Percentiles rank a stretch among this genome's conserved stretches.
Evolutionary conservation across 805 yeast species (phyloP).

Genomic region (Maudiozyma turicensis): DNA sequence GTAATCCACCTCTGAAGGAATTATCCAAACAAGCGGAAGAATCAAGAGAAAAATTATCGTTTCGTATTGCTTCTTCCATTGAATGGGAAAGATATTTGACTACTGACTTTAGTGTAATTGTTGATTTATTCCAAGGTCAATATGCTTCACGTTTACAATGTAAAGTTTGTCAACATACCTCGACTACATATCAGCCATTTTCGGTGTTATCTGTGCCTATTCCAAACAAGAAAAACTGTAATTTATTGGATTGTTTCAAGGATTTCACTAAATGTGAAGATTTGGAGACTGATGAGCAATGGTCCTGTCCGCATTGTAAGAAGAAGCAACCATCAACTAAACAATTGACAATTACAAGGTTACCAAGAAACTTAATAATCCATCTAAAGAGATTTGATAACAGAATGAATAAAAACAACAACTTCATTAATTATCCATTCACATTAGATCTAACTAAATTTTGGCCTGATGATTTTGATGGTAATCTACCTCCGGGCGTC

Average conservation of each 20-base stretch:
- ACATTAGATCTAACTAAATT: slow-evolving; percentile 57
- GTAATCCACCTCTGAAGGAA: slow-evolving; percentile 43
- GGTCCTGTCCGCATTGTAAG: slow-evolving; percentile 78
- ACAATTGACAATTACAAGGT: slow-evolving; percentile 59
- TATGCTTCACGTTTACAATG: slow-evolving; percentile 71
- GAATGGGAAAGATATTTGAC: slow-evolving; percentile 90
- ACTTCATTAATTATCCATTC: slow-evolving; percentile 59
- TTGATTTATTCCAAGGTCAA: slow-evolving; percentile 84
- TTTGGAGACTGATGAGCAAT: slow-evolving; percentile 69
- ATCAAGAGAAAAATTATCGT: slow-evolving; percentile 59
- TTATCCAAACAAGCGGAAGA: slow-evolving; percentile 64
- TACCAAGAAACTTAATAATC: slow-evolving; percentile 69
- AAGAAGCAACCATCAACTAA: slow-evolving; percentile 56
- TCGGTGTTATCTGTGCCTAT: slow-evolving; percentile 74
- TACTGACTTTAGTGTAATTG: slow-evolving; percentile 71
- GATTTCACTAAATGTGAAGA: slow-evolving; percentile 71
- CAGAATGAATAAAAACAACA: slow-evolving; percentile 43
- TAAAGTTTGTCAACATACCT: slow-evolving; percentile 59
- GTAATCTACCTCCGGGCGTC: slow-evolving; percentile 19
- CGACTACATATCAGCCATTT: slow-evolving; percentile 82
- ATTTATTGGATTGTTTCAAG: slow-evolving; percentile 58
- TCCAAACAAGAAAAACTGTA: slow-evolving; percentile 36
- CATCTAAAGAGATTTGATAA: slow-evolving; percentile 75
- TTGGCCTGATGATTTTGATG: slow-evolving; percentile 42
- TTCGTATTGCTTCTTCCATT: slow-evolving; percentile 73